These are phyloP conservation scores for Saccharum hybrid DNA, from an alignment of 202 grass and related monocot species.

Conservation along the genomic window DNA sequence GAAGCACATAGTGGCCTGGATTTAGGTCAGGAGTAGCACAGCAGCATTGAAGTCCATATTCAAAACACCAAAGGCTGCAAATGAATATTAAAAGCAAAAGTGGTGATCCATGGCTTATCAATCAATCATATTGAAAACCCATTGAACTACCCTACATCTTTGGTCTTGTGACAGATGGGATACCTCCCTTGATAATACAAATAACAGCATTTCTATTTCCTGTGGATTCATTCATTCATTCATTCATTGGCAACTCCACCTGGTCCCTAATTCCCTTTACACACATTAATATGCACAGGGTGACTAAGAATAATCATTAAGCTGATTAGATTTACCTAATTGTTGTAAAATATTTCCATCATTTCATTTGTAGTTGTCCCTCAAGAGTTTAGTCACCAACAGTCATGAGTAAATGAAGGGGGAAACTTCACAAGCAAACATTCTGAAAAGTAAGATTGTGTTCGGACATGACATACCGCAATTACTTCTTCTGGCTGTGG, in stretches of 20 bases:
- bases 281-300: background rate
- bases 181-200: background rate
- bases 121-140: background rate
- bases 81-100: background rate
- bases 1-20: background rate
- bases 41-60: background rate
- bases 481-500: conserved; percentile 97
- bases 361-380: background rate
- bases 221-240: conserved; percentile 18
- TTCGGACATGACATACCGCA: conserved; percentile 59
- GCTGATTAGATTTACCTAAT: conserved; percentile 6
- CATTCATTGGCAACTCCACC: background rate
- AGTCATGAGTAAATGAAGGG: background rate
- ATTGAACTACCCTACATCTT: background rate
- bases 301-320: background rate
- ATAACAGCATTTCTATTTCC: background rate
- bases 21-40: conserved; percentile 32
- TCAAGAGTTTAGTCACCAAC: background rate
- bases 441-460: conserved; percentile 30
- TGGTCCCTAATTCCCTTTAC: background rate
- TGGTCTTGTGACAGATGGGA: background rate
- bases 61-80: background rate
- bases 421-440: background rate
- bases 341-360: background rate
- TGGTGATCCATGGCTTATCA: background rate